Evolutionary conservation across 2,329 filamentous ascomycete genomes (phyloP), one percentile per base, ranked within the genome.

Genomic region (Basipetospora chlamydospora): DNA sequence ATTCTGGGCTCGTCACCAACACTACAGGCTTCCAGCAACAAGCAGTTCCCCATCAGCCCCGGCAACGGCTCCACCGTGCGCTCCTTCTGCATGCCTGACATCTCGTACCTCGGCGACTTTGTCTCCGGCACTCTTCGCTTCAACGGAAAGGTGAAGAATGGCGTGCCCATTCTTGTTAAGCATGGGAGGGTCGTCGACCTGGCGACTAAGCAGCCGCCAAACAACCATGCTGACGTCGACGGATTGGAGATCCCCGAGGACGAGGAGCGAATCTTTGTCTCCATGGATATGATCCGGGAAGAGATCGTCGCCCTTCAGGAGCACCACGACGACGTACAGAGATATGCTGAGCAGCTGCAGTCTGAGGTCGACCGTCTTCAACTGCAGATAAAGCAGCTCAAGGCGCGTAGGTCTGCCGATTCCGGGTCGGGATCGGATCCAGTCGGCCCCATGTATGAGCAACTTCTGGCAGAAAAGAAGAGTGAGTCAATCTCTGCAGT

Each of bases 241-340:
- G 62, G 56, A 6, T 48, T 73, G 15, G 56, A 61, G 33, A 53
- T 73, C 7, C 62, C 67, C 3, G 57, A 66, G 38, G 68, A 70
- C 29, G 69, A 73, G 44, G 63, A 70, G 49, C 63, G 66, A 43
- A 72, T 73, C 21, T 71, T 73, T 42, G 68, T 73, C 28, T 73
- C 69, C 7, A 61, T 73, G 59, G 69, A 73, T 64, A 72, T 72
- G 64, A 70, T 73, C 55, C 65, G 67, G 26, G 63, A 70, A 28
- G 68, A 73, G 47, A 68, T 72, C 29, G 51, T 67, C 35, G 64
- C 64, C 40, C 57, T 73, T 26, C 67, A 70, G 40, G 65, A 70
- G 28, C 68, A 72, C 42, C 66, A 73, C 40, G 67, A 70, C 34
- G 59, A 67, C 43, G 59, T 73, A 8, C 64, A 71, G 35, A 61